Conservation (phyloP, 176 grass and related monocot genomes). For the Zoysia pacifica region DNA sequence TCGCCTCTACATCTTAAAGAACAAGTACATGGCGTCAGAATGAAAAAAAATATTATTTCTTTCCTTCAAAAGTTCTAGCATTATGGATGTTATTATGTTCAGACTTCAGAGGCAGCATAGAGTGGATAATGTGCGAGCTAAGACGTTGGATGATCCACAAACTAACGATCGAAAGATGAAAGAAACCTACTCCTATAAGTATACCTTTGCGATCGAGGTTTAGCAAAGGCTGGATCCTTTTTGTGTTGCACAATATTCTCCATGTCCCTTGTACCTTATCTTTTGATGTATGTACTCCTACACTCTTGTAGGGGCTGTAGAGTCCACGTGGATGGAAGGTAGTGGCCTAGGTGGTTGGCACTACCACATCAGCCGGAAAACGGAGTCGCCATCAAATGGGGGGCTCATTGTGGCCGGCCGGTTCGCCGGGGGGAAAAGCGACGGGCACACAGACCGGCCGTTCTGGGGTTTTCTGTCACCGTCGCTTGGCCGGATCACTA, state of each 20-base stretch:
- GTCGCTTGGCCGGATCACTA: no score
- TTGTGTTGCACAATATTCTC: slow-evolving; percentile 25
- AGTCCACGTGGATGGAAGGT: slow-evolving; percentile 20
- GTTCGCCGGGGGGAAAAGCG: not conserved
- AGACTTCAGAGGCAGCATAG: not conserved
- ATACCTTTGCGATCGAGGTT: no score
- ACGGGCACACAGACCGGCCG: slow-evolving; percentile 5
- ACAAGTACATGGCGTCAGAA: no score
- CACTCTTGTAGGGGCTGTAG: not conserved
- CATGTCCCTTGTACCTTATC: slow-evolving; percentile 15
- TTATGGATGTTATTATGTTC: not conserved
- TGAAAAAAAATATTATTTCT: not conserved
- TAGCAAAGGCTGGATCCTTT: not conserved
- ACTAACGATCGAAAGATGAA: no score
- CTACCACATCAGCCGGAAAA: slow-evolving; percentile 37
- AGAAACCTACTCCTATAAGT: no score
- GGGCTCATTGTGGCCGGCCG: slow-evolving; percentile 20
- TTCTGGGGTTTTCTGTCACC: slow-evolving; percentile 15
- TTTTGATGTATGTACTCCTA: not conserved
- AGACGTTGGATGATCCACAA: no score
- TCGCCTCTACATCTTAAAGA: no score
- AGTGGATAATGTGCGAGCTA: not conserved
- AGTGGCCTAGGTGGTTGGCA: slow-evolving; percentile 44
- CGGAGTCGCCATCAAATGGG: slow-evolving; percentile 25
- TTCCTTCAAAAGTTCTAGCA: no score